Evolutionary conservation across 139 green algal genomes (phyloP).

Genomic region (Haematococcus sp.): DNA sequence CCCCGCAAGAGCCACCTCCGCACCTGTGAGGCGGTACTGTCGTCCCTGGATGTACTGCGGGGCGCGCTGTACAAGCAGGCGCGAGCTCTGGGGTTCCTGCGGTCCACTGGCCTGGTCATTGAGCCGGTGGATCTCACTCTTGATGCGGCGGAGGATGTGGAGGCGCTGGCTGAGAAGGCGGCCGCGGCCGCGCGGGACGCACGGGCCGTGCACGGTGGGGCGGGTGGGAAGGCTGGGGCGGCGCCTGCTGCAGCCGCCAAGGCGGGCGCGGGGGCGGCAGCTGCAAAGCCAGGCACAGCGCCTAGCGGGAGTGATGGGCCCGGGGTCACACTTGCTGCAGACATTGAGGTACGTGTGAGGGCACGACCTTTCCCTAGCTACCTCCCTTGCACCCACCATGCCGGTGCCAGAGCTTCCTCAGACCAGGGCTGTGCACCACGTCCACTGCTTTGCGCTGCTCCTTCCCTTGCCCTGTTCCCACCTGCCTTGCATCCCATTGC

Average conservation of each 20-base stretch:
- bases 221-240: slow-evolving; percentile 3
- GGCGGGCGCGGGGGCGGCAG: too few relatives aligned
- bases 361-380: too few relatives aligned
- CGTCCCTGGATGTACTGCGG: not conserved
- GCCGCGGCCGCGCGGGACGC: not conserved
- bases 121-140: slow-evolving; percentile 17
- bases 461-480: too few relatives aligned
- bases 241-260: slow-evolving; percentile 8
- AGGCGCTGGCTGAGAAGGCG: not conserved
- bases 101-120: slow-evolving; percentile 11
- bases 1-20: not conserved
- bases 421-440: too few relatives aligned
- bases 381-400: too few relatives aligned
- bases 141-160: slow-evolving; percentile 9
- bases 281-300: not conserved
- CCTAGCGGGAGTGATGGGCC: not conserved
- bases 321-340: not conserved
- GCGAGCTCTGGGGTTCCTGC: slow-evolving; percentile 37
- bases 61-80: slow-evolving; percentile 19
- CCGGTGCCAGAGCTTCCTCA: too few relatives aligned
- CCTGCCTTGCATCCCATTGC: too few relatives aligned
- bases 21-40: slow-evolving; percentile 16
- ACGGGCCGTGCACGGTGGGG: not conserved
- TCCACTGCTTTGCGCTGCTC: too few relatives aligned
- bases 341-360: slow-evolving; percentile 5